Conservation (phyloP, 2,329 filamentous ascomycete species). For the Blastomyces emzantsi region DNA sequence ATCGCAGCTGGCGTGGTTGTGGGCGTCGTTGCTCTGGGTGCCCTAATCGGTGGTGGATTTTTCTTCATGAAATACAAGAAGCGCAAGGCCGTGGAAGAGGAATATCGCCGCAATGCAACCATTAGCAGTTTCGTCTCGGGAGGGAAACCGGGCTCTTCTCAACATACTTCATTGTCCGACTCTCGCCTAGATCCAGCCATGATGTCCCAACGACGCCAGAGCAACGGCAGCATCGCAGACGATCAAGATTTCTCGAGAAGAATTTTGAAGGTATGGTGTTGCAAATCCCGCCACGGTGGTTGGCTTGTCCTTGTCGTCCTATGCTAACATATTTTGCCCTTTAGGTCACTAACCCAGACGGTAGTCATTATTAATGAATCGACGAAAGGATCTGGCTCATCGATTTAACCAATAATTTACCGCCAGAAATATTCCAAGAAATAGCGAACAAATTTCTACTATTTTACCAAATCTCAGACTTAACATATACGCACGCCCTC, state of each 20-base stretch:
- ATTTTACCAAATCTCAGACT: neutral
- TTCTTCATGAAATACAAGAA: slow-evolving; percentile 67
- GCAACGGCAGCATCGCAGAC: slow-evolving; percentile 92
- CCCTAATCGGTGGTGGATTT: slow-evolving; percentile 58
- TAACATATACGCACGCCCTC: neutral
- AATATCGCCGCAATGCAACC: slow-evolving; percentile 71
- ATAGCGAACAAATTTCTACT: neutral
- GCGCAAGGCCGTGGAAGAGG: slow-evolving; percentile 70
- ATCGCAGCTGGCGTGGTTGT: slow-evolving; percentile 85
- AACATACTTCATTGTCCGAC: slow-evolving; percentile 57
- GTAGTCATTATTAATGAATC: slow-evolving; percentile 11
- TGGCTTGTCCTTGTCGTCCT: neutral
- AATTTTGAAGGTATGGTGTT: slow-evolving; percentile 68
- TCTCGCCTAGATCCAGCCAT: slow-evolving; percentile 75
- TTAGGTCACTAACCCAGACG: slow-evolving; percentile 18
- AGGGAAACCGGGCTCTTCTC: slow-evolving; percentile 48
- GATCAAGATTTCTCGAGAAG: slow-evolving; percentile 94
- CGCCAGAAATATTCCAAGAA: neutral
- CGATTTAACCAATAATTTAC: neutral
- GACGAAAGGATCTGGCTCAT: slow-evolving; percentile 1
- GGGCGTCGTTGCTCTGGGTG: slow-evolving; percentile 62
- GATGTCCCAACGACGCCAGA: slow-evolving; percentile 73
- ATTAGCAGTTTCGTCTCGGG: slow-evolving; percentile 62
- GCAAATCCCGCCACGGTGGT: neutral
- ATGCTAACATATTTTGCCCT: slow-evolving; percentile 6